Percentiles rank a stretch among this genome's conserved stretches.
Evolutionary conservation across 768 basidiomycete species (phyloP).

Genomic region (Tremella yokohamensis): DNA sequence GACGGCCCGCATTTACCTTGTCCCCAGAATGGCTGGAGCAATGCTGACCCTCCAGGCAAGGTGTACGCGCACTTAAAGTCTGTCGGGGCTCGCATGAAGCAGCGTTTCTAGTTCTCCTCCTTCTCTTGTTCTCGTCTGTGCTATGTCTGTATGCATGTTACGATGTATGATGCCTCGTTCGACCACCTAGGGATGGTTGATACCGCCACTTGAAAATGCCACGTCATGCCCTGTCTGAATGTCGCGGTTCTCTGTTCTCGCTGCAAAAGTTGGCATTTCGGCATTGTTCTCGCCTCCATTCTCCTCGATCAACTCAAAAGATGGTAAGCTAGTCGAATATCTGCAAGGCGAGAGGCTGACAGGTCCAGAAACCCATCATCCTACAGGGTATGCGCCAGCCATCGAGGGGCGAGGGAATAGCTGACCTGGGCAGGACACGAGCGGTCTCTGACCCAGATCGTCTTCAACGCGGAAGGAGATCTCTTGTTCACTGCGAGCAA

Average conservation of each 20-base stretch:
- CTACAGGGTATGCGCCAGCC: conserved; percentile 58
- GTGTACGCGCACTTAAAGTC: conserved; percentile 78
- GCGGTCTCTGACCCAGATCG: conserved; percentile 94
- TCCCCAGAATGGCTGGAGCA: conserved; percentile 8
- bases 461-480: conserved; percentile 95
- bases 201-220: too few relatives aligned
- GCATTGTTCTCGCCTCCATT: too few relatives aligned
- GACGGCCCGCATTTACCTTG: background rate
- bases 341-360: background rate
- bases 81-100: conserved; percentile 87
- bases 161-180: too few relatives aligned
- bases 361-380: conserved; percentile 65
- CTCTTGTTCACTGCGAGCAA: conserved; percentile 93
- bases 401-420: background rate
- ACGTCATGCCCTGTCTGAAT: too few relatives aligned
- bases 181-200: too few relatives aligned
- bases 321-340: too few relatives aligned
- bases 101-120: conserved; percentile 60
- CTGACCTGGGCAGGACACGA: conserved; percentile 68
- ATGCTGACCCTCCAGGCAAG: conserved; percentile 48
- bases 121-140: background rate
- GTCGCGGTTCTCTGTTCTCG: too few relatives aligned
- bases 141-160: too few relatives aligned
- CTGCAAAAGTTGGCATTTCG: too few relatives aligned
- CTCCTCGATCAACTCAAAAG: too few relatives aligned